Evolutionary conservation across 768 basidiomycete species (phyloP), one percentile per base, ranked within the genome.

Genomic region (Trametes maxima): DNA sequence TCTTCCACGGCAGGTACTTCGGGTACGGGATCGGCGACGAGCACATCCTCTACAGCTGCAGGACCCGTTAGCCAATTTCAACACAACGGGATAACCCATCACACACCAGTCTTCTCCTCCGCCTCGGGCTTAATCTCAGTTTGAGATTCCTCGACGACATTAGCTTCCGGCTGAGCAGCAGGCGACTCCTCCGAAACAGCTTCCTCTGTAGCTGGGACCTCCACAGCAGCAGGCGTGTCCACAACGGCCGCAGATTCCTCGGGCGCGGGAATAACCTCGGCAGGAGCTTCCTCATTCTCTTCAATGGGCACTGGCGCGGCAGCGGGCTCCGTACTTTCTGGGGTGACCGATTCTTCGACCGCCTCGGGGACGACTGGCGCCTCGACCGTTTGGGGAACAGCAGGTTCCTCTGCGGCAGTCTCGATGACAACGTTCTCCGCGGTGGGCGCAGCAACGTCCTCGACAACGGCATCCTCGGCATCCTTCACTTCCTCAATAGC

Each of bases 401-500:
- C 17, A 17, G 39, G 24, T n/a, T 57, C 55, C 22, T 57, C 46
- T 0, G 35, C 45, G 7, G 37, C 33, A 7, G 47, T 25, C 16
- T 57, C 48, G 28, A 58, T 48, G 12, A 33, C 12, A 14, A 58
- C 25, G 14, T 58, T 48, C 28, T 50, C 57, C 7, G 57, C 48
- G 17, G 39, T 11, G 8, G 48, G 39, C 0, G 48, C 40, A 22
- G 42, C 57, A 19, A 50, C 40, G 16, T 58, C 57, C n/a, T 40
- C 40, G 19, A 50, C 42, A 6, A 50, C 57, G 5, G 48, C 25
- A 25, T 17, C 28, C 28, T 58, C 57, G 35, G 25, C 57, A 16
- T 58, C 57, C 42, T 58, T 43, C 16, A 49, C 47, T n/a, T 57
- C 56, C 47, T 57, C 56, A 1, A 49, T 46, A 36, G 3, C 46